A percentile compares a stretch with the other conserved stretches of the same genome.
Evolutionary conservation across 768 basidiomycete genomes (phyloP).

Genomic region (Kwoniella europaea): DNA sequence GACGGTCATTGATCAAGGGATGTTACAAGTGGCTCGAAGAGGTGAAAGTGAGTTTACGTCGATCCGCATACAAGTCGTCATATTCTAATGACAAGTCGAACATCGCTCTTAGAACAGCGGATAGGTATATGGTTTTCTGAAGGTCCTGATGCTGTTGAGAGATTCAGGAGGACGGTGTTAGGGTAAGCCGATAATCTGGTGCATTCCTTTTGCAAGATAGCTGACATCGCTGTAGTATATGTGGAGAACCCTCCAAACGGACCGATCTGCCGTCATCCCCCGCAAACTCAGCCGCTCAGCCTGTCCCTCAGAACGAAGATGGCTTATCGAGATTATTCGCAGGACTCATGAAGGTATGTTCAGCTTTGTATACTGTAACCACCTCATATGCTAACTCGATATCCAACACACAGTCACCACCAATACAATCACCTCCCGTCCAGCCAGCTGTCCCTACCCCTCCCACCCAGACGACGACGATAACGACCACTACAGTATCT

Average conservation of each 20-base stretch:
- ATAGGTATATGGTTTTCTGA: conserved; percentile 48
- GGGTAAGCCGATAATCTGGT: conserved; percentile 26
- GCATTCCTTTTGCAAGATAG: not conserved
- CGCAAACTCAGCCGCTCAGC: not conserved
- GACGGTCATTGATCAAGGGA: conserved; percentile 33
- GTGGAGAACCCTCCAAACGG: conserved; percentile 40
- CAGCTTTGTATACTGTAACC: not conserved
- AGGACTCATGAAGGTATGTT: conserved; percentile 34
- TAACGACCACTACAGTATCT: conserved; percentile 10
- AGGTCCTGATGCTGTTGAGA: conserved; percentile 29
- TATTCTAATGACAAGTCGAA: too few relatives aligned
- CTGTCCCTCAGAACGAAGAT: conserved; percentile 21
- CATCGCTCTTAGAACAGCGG: conserved; percentile 6
- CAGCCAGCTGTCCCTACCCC: conserved; percentile 16
- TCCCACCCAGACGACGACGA: not conserved
- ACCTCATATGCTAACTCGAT: not conserved
- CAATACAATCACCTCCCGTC: conserved; percentile 18
- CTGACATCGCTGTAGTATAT: conserved; percentile 31
- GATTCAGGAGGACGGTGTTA: conserved; percentile 34
- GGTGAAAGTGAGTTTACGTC: conserved; percentile 42
- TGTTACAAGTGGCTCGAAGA: conserved; percentile 45
- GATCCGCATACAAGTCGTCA: too few relatives aligned
- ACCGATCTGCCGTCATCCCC: conserved; percentile 21
- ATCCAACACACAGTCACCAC: conserved; percentile 6
- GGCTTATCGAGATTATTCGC: conserved; percentile 46